Conservation (phyloP, 2,329 filamentous ascomycete genomes). For the Gnomoniopsis sp. region DNA sequence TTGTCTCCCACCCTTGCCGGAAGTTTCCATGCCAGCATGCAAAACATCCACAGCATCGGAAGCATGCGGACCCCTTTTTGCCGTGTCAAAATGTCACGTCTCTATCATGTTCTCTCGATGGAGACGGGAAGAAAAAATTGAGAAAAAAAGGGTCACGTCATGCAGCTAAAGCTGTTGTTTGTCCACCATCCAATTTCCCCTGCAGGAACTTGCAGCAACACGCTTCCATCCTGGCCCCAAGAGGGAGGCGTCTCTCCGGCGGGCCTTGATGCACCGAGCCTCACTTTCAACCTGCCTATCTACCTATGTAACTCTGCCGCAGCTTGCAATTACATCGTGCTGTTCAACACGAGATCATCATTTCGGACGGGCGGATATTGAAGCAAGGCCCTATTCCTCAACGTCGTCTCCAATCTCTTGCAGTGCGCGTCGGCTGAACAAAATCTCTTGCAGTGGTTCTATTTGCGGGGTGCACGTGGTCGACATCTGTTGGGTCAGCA, state of each 20-base stretch:
- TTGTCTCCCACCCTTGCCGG: background rate
- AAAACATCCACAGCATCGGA: background rate
- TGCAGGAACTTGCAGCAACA: constrained; percentile 19
- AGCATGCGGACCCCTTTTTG: background rate
- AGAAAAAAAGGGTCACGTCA: background rate
- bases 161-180: constrained; percentile 10
- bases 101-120: background rate
- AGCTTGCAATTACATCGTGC: background rate
- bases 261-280: background rate
- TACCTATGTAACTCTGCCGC: background rate
- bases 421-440: background rate
- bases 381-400: background rate
- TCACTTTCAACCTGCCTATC: background rate
- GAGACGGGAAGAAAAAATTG: background rate
- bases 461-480: background rate
- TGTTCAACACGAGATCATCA: background rate
- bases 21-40: background rate
- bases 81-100: background rate
- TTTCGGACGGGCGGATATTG: background rate
- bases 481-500: background rate
- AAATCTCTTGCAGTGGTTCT: background rate
- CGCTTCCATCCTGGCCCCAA: constrained; percentile 13
- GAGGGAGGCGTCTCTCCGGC: constrained; percentile 5
- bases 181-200: constrained; percentile 17
- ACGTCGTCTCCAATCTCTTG: background rate